Percentiles rank a stretch among this genome's conserved stretches.
Conservation (phyloP, 257 asterid genomes). For the Solanum bukasovii region DNA sequence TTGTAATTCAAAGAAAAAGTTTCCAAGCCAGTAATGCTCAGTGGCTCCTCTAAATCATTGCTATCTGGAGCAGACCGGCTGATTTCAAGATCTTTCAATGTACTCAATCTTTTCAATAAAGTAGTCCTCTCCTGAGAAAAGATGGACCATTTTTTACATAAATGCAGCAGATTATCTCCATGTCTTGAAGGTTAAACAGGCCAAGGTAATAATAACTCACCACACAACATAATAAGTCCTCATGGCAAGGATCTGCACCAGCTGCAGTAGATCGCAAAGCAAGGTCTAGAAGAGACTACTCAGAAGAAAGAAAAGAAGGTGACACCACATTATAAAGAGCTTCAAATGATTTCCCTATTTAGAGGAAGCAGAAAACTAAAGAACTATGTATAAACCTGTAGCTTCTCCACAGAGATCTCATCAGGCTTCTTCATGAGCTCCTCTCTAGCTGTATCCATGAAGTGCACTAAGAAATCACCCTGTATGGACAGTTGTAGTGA, state of each 20-base stretch:
- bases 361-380: background rate
- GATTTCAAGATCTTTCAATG: slow-evolving; percentile 73
- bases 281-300: slow-evolving; percentile 92
- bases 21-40: slow-evolving; percentile 87
- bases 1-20: slow-evolving; percentile 89
- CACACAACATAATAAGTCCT: too few relatives aligned
- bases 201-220: too few relatives aligned
- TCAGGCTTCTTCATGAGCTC: slow-evolving; percentile 90
- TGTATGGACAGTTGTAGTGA: slow-evolving; percentile 25
- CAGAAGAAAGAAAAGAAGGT: slow-evolving; percentile 5
- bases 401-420: slow-evolving; percentile 83
- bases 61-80: slow-evolving; percentile 43
- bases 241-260: too few relatives aligned
- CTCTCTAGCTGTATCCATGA: slow-evolving; percentile 93
- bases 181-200: too few relatives aligned
- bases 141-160: background rate
- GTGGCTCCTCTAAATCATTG: slow-evolving; percentile 67
- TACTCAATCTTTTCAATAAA: slow-evolving; percentile 76
- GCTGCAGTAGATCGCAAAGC: slow-evolving; percentile 43
- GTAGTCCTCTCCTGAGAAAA: slow-evolving; percentile 68
- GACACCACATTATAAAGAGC: background rate
- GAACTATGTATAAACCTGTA: slow-evolving; percentile 52
- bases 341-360: background rate
- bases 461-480: slow-evolving; percentile 99
- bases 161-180: background rate